phyloP scores from a whole-genome alignment of 345 rosid genomes.

The Pistacia integerrima region DNA sequence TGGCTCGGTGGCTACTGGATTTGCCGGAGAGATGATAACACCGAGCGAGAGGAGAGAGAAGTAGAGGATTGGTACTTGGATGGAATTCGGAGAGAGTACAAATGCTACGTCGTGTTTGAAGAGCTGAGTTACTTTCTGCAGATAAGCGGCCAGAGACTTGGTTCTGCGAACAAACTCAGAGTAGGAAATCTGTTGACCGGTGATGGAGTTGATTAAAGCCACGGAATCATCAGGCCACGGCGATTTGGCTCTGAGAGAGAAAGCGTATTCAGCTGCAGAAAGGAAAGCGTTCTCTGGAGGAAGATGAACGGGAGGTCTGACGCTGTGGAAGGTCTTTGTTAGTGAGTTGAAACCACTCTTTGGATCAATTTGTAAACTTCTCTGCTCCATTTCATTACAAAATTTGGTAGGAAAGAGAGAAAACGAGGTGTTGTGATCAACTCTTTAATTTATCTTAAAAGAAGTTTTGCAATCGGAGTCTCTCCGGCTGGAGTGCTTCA shows the following conservation, averaged over 20 bases:
- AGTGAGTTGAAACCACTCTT: conserved; percentile 33
- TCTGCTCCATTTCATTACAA: background rate
- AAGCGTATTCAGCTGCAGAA: background rate
- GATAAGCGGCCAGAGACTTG: background rate
- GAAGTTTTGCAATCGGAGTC: too few relatives aligned
- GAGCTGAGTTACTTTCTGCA: conserved; percentile 11
- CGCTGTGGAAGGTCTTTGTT: conserved; percentile 18
- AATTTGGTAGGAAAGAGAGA: too few relatives aligned
- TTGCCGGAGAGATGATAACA: conserved; percentile 32
- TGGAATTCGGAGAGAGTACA: conserved; percentile 27
- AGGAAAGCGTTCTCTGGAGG: conserved; percentile 11
- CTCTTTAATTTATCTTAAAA: too few relatives aligned
- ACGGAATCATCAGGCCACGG: conserved; percentile 1
- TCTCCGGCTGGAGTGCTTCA: too few relatives aligned
- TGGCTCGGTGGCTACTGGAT: conserved; percentile 27
- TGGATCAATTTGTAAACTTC: conserved; percentile 10
- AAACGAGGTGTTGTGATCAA: too few relatives aligned
- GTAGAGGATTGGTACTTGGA: conserved; percentile 29
- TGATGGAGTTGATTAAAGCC: conserved; percentile 11
- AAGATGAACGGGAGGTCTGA: conserved; percentile 18
- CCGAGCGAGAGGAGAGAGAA: conserved; percentile 34
- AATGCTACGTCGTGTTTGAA: conserved; percentile 29
- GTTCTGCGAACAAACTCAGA: background rate
- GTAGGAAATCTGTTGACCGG: conserved; percentile 2
- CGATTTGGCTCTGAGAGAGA: conserved; percentile 15